A percentile compares a stretch with the other conserved stretches of the same genome.
These are phyloP conservation scores for Ettlia oleoabundans DNA, from an alignment of 139 green algal species.

Conservation along the genomic window DNA sequence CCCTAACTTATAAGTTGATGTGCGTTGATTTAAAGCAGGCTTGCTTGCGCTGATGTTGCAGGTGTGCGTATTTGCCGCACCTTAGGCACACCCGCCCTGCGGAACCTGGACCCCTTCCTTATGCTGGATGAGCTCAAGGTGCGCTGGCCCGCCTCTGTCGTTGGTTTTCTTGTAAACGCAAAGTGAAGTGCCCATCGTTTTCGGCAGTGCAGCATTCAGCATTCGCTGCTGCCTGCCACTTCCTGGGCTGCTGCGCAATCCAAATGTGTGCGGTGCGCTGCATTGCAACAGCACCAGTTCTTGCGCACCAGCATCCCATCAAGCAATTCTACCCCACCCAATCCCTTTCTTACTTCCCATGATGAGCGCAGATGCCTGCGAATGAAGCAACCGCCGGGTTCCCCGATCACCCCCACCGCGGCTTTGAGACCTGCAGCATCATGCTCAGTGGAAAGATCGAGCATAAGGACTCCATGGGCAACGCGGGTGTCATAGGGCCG, in stretches of 20 bases:
- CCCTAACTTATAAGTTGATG: too few relatives aligned
- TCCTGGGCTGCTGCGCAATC: background rate
- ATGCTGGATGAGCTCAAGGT: conserved; percentile 83
- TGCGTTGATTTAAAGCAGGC: too few relatives aligned
- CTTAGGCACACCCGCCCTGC: conserved; percentile 71
- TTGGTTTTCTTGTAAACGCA: background rate
- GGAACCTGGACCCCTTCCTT: conserved; percentile 89
- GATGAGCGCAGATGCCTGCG: conserved; percentile 66
- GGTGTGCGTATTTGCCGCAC: conserved; percentile 84
- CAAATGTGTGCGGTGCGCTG: background rate
- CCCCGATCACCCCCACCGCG: conserved; percentile 82
- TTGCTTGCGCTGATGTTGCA: too few relatives aligned
- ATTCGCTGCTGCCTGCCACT: background rate
- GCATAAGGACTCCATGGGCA: conserved; percentile 82
- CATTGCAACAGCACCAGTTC: background rate
- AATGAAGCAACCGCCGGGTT: conserved; percentile 77
- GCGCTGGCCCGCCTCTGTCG: background rate
- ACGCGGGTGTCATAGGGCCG: conserved; percentile 77
- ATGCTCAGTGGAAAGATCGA: conserved; percentile 89
- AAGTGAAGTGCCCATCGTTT: background rate
- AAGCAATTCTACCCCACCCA: too few relatives aligned
- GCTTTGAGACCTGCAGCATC: conserved; percentile 93
- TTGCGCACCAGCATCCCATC: background rate
- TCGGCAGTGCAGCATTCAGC: background rate
- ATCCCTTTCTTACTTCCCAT: conserved; percentile 6